Evolutionary conservation across 1,284 basidiomycete species (phyloP), one percentile per base, ranked within the genome.

Genomic region (Cyathus olla): DNA sequence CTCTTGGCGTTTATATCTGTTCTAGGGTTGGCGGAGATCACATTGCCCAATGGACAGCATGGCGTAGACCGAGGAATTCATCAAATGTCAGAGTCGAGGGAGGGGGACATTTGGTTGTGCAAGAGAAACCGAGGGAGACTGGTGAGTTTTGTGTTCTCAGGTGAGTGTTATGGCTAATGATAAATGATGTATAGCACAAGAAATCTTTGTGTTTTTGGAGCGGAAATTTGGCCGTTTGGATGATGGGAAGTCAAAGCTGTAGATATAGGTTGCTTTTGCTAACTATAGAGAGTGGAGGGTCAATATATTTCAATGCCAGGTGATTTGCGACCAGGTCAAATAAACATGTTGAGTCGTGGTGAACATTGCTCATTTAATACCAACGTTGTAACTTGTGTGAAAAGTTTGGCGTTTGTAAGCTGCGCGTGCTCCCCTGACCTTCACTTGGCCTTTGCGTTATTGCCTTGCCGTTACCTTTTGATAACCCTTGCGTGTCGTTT

Each of bases 21-120:
- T 8, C 9, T 55, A 74, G 72, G 53, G 69, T 75, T 47, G 73
- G 72, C 24, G 72, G 72, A 4, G 56, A 62, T 6, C 63, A 66
- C 13, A 56, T 60, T 13, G 62, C 66, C 6, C 60, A 61, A 39
- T 42, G 57, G 21, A 67, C 67, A 4, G 67, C 69, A 9, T 73
- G 73, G 73, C 57, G 71, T 15, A 57, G 73, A 21, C 56, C 64
- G 8, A 59, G 50, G 24, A 73, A 75, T 47, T 53, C 67, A 8
- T 70, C 68, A 19, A 75, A 75, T 49, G 63, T 72, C 28, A 65
- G 57, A 52, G 67, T 75, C 47, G 64, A 65, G 11, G 67, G 64
- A 35, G 69, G 64, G 24, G 70, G 70, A 1, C 73, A 75, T 62
- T 60, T 75, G 70, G 60, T 70, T 29, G 69, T 71, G 17, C 69